A percentile compares a stretch with the other conserved stretches of the same genome.
phyloP scores from a whole-genome alignment of 495 filamentous ascomycete genomes.

The Penicillium malachiteum region DNA sequence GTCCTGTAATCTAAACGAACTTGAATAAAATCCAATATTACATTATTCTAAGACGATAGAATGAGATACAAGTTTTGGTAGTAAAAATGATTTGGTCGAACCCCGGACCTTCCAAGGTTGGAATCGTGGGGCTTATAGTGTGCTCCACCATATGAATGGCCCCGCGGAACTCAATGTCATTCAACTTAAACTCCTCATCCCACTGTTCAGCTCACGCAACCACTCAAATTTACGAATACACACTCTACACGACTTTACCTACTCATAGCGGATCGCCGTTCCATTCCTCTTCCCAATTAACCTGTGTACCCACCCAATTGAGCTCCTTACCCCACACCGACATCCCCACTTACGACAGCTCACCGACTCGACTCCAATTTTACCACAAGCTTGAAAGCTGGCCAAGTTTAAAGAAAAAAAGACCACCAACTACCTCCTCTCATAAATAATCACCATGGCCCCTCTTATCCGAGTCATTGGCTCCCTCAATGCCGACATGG shows the following conservation, averaged over 20 bases:
- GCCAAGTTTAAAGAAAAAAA: background rate
- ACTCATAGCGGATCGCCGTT: background rate
- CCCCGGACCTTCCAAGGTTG: too few relatives aligned
- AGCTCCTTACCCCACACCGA: background rate
- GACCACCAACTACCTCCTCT: background rate
- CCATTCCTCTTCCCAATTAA: background rate
- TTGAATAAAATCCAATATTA: too few relatives aligned
- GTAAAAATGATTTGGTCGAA: too few relatives aligned
- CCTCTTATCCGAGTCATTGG: constrained; percentile 76
- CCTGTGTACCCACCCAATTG: background rate
- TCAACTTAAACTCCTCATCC: background rate
- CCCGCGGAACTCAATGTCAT: background rate
- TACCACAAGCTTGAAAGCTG: background rate
- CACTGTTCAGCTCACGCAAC: background rate
- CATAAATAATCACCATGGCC: constrained; percentile 31
- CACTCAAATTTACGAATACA: background rate
- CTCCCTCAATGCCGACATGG: constrained; percentile 90
- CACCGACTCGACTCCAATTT: constrained; percentile 1
- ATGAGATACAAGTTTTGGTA: too few relatives aligned
- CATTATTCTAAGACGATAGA: too few relatives aligned
- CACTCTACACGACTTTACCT: background rate
- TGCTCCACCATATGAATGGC: background rate
- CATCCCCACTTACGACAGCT: background rate
- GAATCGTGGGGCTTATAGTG: too few relatives aligned
- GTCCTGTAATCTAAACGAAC: too few relatives aligned